These are phyloP conservation scores for Cladosporium velox DNA, from an alignment of 2,329 filamentous ascomycete genomes.

Conservation along the genomic window DNA sequence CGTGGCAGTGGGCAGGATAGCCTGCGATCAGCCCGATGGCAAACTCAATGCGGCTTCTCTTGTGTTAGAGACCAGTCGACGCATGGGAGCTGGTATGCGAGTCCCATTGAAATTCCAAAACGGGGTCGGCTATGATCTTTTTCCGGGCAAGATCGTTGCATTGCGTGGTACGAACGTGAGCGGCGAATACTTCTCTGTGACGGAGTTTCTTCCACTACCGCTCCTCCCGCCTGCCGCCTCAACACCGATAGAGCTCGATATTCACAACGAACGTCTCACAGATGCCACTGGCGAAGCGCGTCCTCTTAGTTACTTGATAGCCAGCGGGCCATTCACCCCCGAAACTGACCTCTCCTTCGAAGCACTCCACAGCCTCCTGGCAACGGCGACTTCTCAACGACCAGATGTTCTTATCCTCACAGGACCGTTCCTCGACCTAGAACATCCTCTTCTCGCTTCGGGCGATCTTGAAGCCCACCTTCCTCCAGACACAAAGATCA, in stretches of 20 bases:
- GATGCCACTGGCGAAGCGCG: constrained; percentile 60
- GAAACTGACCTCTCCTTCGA: constrained; percentile 92
- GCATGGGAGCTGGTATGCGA: constrained; percentile 78
- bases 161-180: constrained; percentile 83
- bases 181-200: constrained; percentile 78
- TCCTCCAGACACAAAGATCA: constrained; percentile 41
- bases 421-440: constrained; percentile 87
- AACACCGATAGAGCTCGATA: constrained; percentile 62
- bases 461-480: constrained; percentile 48
- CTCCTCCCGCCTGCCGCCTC: constrained; percentile 75
- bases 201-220: constrained; percentile 73
- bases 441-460: constrained; percentile 80
- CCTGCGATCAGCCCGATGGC: constrained; percentile 81
- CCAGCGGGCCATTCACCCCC: constrained; percentile 85
- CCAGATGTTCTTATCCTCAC: constrained; percentile 78
- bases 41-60: constrained; percentile 83
- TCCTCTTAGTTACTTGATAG: constrained; percentile 75
- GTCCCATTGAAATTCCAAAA: constrained; percentile 73
- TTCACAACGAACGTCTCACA: constrained; percentile 68
- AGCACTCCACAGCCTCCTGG: constrained; percentile 78
- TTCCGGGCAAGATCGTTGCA: constrained; percentile 92
- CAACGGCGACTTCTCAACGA: constrained; percentile 70
- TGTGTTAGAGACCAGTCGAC: constrained; percentile 82
- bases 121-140: constrained; percentile 75
- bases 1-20: constrained; percentile 87